phyloP scores from a whole-genome alignment of 2,329 filamentous ascomycete genomes.

The Ceratocystis cacaofunesta region DNA sequence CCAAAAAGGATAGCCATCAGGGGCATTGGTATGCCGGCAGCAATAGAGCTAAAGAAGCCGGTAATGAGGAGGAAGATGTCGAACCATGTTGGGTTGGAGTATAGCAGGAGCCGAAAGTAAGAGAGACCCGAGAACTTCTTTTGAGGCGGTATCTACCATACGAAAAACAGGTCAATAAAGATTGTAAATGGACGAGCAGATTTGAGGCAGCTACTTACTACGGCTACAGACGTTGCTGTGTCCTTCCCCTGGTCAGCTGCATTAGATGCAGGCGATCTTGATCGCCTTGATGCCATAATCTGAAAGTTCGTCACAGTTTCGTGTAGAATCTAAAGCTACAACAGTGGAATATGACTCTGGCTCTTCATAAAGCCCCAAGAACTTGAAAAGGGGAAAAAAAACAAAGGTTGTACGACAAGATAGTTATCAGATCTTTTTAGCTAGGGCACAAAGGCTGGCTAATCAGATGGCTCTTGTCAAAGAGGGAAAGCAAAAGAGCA shows the following conservation, averaged over 20 bases:
- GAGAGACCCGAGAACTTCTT: conserved; percentile 24
- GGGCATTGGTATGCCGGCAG: conserved; percentile 47
- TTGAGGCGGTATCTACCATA: not conserved
- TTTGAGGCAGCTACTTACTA: not conserved
- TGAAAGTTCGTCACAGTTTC: not conserved
- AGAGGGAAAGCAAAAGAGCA: conserved; percentile 3
- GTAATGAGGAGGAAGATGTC: conserved; percentile 30
- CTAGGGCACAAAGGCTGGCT: not conserved
- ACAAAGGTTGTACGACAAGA: not conserved
- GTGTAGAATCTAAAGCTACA: conserved; percentile 9
- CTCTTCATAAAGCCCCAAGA: not conserved
- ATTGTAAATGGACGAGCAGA: too few species aligned
- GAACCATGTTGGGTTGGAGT: conserved; percentile 30
- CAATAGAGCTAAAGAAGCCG: conserved; percentile 34
- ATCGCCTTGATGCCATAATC: not conserved
- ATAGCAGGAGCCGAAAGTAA: conserved; percentile 31
- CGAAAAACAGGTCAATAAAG: not conserved
- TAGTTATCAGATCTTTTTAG: not conserved
- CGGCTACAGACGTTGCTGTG: not conserved
- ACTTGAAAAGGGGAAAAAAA: not conserved
- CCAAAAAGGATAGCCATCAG: conserved; percentile 51
- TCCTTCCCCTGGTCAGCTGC: not conserved
- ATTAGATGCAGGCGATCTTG: not conserved
- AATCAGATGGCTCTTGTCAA: conserved; percentile 1
- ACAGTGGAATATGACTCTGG: not conserved